Conservation (phyloP, 495 filamentous ascomycete genomes). For the Penicillium macrosclerotiorum region DNA sequence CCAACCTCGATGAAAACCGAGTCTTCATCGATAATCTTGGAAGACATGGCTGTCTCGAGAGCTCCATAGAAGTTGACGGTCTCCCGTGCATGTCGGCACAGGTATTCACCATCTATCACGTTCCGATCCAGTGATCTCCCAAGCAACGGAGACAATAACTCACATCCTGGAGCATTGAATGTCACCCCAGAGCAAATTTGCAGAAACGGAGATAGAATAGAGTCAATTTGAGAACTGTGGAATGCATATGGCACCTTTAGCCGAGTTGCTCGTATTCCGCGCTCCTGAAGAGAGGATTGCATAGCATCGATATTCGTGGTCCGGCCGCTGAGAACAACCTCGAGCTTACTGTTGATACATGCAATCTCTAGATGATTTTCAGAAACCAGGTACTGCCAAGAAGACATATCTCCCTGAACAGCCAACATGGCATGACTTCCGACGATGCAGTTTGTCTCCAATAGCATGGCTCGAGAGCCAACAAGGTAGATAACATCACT, state of each 20-base stretch:
- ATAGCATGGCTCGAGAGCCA: slow-evolving; percentile 21
- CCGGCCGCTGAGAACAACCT: slow-evolving; percentile 27
- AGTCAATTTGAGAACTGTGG: slow-evolving; percentile 4
- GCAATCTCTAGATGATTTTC: slow-evolving; percentile 4
- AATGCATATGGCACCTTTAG: slow-evolving; percentile 2
- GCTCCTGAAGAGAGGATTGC: slow-evolving; percentile 47
- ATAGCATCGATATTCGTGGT: slow-evolving; percentile 37
- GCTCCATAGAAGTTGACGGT: slow-evolving; percentile 28
- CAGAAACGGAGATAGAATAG: slow-evolving; percentile 34
- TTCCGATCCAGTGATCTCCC: slow-evolving; percentile 15
- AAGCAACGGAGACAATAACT: slow-evolving; percentile 28
- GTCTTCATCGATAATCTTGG: slow-evolving; percentile 13
- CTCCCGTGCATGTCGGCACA: slow-evolving; percentile 24
- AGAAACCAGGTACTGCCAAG: not conserved
- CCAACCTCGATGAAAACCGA: slow-evolving; percentile 41
- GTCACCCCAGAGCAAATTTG: slow-evolving; percentile 24
- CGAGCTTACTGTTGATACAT: slow-evolving; percentile 11
- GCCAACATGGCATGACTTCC: slow-evolving; percentile 53
- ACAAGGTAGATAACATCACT: slow-evolving; percentile 67
- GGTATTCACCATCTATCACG: slow-evolving; percentile 22
- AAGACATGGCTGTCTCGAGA: slow-evolving; percentile 8
- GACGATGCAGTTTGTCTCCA: slow-evolving; percentile 13
- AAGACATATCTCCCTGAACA: slow-evolving; percentile 24
- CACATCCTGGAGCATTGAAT: slow-evolving; percentile 29
- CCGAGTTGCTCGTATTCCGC: slow-evolving; percentile 60